Evolutionary conservation across 164 flowering plant genomes (phyloP).

Genomic region (Akebia trifoliata): DNA sequence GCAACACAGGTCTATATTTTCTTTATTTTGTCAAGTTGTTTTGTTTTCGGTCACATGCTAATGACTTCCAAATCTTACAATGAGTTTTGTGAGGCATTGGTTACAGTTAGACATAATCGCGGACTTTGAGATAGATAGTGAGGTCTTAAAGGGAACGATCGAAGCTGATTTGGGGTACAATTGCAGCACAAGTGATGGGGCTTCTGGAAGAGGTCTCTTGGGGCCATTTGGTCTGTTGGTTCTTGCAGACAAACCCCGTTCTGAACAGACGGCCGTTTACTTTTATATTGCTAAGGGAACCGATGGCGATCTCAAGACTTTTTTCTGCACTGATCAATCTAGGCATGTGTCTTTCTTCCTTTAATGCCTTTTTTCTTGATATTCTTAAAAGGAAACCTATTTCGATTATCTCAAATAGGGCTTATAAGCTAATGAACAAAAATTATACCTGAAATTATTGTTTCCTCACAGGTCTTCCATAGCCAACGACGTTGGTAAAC

Average conservation of each 20-base stretch:
- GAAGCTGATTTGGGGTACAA: constrained; percentile 38
- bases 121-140: constrained; percentile 59
- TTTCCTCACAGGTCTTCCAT: constrained; percentile 42
- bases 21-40: background rate
- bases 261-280: constrained; percentile 76
- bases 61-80: background rate
- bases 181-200: constrained; percentile 56
- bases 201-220: constrained; percentile 50
- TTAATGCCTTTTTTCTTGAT: background rate
- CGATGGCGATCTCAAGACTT: constrained; percentile 49
- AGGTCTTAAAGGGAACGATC: constrained; percentile 28
- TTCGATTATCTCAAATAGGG: too few relatives aligned
- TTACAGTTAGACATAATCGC: constrained; percentile 66
- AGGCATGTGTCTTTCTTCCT: constrained; percentile 29
- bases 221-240: constrained; percentile 90
- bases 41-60: background rate
- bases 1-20: constrained; percentile 41
- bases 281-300: constrained; percentile 61
- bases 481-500: constrained; percentile 56
- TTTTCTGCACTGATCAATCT: constrained; percentile 67
- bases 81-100: background rate
- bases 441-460: too few relatives aligned
- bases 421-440: too few relatives aligned
- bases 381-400: too few relatives aligned
- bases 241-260: constrained; percentile 43